Evolutionary conservation across 495 filamentous ascomycete species (phyloP).

Genomic region (Elaphomyces granulatus): DNA sequence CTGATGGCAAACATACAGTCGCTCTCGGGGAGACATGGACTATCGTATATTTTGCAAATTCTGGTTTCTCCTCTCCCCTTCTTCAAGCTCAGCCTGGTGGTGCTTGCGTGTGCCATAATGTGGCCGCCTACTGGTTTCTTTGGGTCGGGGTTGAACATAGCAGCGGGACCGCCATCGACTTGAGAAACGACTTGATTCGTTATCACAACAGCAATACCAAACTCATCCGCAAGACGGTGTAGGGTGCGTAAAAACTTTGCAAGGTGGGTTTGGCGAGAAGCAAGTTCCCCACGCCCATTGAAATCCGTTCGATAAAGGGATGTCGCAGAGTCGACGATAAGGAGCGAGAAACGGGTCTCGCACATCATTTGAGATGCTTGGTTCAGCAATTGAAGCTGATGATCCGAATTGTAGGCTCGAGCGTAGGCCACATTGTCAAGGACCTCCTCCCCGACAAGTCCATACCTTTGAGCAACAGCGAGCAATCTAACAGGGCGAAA

Average conservation of each 20-base stretch:
- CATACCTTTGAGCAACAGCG: slow-evolving; percentile 84
- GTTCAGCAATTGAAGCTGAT: slow-evolving; percentile 86
- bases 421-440: slow-evolving; percentile 97
- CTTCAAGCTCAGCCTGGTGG: slow-evolving; percentile 78
- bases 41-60: slow-evolving; percentile 98
- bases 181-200: slow-evolving; percentile 98
- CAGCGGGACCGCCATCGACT: slow-evolving; percentile 84
- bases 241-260: slow-evolving; percentile 95
- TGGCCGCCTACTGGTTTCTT: slow-evolving; percentile 99
- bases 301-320: slow-evolving; percentile 94
- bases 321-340: slow-evolving; percentile 91
- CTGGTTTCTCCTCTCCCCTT: slow-evolving; percentile 91
- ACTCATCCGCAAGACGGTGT: slow-evolving; percentile 90
- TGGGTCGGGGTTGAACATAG: slow-evolving; percentile 98
- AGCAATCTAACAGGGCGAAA: slow-evolving; percentile 86
- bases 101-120: slow-evolving; percentile 95
- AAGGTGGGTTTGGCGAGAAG: slow-evolving; percentile 76
- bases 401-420: slow-evolving; percentile 94
- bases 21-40: slow-evolving; percentile 88
- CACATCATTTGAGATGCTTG: slow-evolving; percentile 98
- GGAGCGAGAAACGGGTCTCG: slow-evolving; percentile 88
- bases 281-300: slow-evolving; percentile 83
- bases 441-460: slow-evolving; percentile 90
- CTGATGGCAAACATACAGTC: slow-evolving; percentile 95
- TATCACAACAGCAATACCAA: slow-evolving; percentile 96